A percentile compares a stretch with the other conserved stretches of the same genome.
Conservation (phyloP, 371 early-diverging fungal genomes). For the Syncephalastrum racemosum region DNA sequence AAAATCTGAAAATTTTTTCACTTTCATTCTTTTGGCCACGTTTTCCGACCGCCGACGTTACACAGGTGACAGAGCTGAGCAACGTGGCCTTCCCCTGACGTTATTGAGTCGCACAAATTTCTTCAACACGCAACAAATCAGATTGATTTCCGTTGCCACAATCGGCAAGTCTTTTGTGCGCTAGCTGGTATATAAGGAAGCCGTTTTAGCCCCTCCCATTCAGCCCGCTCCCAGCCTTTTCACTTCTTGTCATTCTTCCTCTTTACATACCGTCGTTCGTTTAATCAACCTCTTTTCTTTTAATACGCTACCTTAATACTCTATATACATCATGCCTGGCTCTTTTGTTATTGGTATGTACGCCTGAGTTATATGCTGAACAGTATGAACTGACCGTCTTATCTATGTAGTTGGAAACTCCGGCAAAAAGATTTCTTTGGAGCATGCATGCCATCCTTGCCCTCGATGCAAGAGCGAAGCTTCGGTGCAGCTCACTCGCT, state of each 20-base stretch:
- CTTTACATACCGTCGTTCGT: too few relatives aligned
- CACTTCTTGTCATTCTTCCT: too few relatives aligned
- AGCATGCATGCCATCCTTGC: conserved; percentile 37
- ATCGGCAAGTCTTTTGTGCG: neutral
- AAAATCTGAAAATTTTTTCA: too few relatives aligned
- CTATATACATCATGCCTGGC: conserved; percentile 11
- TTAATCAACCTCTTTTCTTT: too few relatives aligned
- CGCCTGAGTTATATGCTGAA: neutral
- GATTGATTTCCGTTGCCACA: conserved; percentile 6
- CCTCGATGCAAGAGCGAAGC: conserved; percentile 36
- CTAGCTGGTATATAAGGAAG: neutral
- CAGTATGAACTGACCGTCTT: neutral
- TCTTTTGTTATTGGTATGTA: conserved; percentile 17
- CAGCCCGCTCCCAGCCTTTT: too few relatives aligned
- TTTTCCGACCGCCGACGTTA: too few relatives aligned
- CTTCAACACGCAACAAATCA: conserved; percentile 8
- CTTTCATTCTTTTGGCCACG: too few relatives aligned
- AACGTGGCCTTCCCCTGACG: too few relatives aligned
- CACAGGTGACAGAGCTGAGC: too few relatives aligned
- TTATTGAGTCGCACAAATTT: neutral
- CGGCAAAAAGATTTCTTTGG: conserved; percentile 38
- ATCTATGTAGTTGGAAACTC: conserved; percentile 29
- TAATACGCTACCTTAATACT: neutral
- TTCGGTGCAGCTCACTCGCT: conserved; percentile 43
- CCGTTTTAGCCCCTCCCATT: neutral